Conservation (phyloP, 148 eudicot species). For the Rhododendron williamsianum region DNA sequence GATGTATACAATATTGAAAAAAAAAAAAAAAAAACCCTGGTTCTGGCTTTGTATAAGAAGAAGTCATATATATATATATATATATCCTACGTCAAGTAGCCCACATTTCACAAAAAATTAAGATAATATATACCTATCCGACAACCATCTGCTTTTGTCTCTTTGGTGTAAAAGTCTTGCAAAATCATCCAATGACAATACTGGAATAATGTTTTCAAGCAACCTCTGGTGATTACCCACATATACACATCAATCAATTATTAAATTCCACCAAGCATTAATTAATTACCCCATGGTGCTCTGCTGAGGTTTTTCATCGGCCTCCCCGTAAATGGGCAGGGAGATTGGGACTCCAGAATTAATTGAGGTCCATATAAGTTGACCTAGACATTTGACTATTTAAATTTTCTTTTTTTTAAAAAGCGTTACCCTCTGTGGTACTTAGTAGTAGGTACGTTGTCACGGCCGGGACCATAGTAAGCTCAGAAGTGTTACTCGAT, state of each 20-base stretch:
- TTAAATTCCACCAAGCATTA: background rate
- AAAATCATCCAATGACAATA: background rate
- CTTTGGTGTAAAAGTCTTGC: background rate
- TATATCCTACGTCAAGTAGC: background rate
- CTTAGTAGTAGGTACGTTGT: background rate
- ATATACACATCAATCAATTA: no score
- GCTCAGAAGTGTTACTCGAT: background rate
- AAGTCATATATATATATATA: background rate
- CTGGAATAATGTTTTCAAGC: slow-evolving; percentile 3
- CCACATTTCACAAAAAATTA: background rate
- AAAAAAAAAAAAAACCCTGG: background rate
- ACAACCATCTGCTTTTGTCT: background rate
- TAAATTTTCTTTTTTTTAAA: no score
- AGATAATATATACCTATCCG: background rate
- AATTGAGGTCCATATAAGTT: no score
- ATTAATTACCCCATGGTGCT: background rate
- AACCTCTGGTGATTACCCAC: background rate
- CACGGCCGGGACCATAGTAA: background rate
- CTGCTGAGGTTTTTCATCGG: no score
- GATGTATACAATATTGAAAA: no score
- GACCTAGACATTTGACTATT: background rate
- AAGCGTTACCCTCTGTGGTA: background rate
- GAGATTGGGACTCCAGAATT: no score
- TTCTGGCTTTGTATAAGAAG: background rate
- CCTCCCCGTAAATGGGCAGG: no score